Base-by-base conservation (phyloP, 176 grass and related monocot species). In the Lolium multiflorum region DNA sequence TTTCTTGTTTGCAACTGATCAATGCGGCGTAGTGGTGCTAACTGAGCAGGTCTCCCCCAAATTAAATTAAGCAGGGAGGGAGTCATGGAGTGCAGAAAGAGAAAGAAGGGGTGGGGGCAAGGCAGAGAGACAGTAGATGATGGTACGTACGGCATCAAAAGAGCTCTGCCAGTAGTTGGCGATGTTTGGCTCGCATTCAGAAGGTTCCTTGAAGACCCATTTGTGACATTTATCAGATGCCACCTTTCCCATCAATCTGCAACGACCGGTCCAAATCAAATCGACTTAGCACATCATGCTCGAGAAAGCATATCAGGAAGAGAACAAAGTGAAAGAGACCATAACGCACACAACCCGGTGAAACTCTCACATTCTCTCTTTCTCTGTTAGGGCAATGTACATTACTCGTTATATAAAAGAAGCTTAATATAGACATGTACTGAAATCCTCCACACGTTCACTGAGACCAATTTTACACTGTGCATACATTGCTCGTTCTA, bases 201-300 rank as follows among this genome's bases (percentile, higher is more conserved):
- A 99, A 94, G 97, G 97, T 94, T 99, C 97, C 82, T 99, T 99
- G 90, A 99, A 99, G 73, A 99, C 97, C 97, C 97, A 99, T 92
- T 99, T 99, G 97, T 99, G 97, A 90, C 97, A 99, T 43, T 99
- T 99, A 97, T 99, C 97, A 87, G 97, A 99, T 24, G 97, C 97
- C 80, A 99, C 94, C 92, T 99, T 99, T 73, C 97, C 97, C 97
- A 99, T 99, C 94, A 99, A 83, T 80, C 97, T 99, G 91, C 90
- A 89, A 37, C 31, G 31, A 35, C 58, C 61, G 26, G 93, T 82
- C 81, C 84, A 81, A 86, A 86, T 82, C 92, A 77, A 77, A 88
- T 88, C 87, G 62, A 3, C 72, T 88, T 51, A 70, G 61, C 38
- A 70, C 86, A 83, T 56, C 76, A 78, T 63, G 48, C 52, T 72